Base-by-base conservation (phyloP, 2,329 filamentous ascomycete species). In the Aspergillus clavatus region DNA sequence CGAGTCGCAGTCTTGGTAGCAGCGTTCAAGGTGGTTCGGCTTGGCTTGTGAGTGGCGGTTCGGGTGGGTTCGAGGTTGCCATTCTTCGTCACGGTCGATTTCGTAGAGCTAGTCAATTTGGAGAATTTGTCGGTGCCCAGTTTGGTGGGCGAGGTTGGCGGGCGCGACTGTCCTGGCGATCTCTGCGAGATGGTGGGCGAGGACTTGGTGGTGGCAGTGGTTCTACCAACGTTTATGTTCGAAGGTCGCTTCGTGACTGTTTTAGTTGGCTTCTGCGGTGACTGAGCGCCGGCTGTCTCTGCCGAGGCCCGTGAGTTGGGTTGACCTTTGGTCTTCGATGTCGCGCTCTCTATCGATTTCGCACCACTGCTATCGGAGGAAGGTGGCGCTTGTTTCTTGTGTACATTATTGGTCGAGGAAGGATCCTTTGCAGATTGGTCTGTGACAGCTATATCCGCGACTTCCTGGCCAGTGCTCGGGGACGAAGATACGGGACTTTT, bases 201-300 rank as follows among this genome's bases (percentile, higher is more conserved):
- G 2, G 57, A 29, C 41, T 59, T 66, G n/a, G 54, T 12, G 11
- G 51, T 33, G 26, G 55, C 43, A 28, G 48, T 58, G 12, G 55
- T 51, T 39, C 60, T 68, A 8, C 54, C 46, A 39, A 61, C 50
- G 7, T 58, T 50, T 22, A 67, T 50, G 21, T 58, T 62, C 4
- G 66, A 64, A 23, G 65, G 58, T 29, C 61, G 63, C 47, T 65
- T 66, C 27, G 58, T 55, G 3, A 59, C 51, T 7, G 54, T 52
- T 40, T 58, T 65, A 2, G 50, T 42, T 24, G 47, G 50, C 36
- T 56, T 65, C 29, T 53, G 47, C 11, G 54, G 41, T 7, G 45
- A 18, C 14, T 43, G 27, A 18, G 49, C 41, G n/a, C 45, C 26
- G 19, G 38, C 45, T 21, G 47, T 14, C 28, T 41, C 41, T 14